Evolutionary conservation across 768 basidiomycete genomes (phyloP).

Genomic region (Rhizopogon rudus): DNA sequence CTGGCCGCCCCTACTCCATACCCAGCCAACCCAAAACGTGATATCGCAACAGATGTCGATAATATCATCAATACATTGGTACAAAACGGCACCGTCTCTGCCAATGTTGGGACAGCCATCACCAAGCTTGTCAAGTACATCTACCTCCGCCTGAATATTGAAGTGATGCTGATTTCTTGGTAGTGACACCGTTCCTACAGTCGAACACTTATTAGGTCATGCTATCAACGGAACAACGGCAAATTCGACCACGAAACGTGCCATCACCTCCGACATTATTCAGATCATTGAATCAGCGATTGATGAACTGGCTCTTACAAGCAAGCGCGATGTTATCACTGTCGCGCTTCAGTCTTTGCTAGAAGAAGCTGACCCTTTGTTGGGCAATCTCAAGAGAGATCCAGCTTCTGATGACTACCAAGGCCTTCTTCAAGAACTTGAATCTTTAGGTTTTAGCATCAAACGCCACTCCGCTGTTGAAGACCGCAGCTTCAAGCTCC

Average conservation of each 20-base stretch:
- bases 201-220: no score
- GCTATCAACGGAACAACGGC: no score
- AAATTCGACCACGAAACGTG: background rate
- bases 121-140: background rate
- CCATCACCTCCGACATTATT: background rate
- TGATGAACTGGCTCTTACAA: no score
- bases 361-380: background rate
- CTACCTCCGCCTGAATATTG: background rate
- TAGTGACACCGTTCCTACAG: background rate
- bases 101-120: background rate
- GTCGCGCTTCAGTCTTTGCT: background rate
- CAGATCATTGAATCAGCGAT: background rate
- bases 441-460: no score
- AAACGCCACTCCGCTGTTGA: background rate
- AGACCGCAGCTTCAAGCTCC: background rate
- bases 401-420: background rate
- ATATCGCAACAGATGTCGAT: background rate
- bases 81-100: background rate
- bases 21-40: no score
- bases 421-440: no score
- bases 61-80: background rate
- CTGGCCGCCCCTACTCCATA: background rate
- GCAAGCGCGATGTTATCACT: background rate
- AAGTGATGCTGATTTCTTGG: background rate
- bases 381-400: background rate